Conservation (phyloP, 148 eudicot genomes). For the Selenicereus undatus region DNA sequence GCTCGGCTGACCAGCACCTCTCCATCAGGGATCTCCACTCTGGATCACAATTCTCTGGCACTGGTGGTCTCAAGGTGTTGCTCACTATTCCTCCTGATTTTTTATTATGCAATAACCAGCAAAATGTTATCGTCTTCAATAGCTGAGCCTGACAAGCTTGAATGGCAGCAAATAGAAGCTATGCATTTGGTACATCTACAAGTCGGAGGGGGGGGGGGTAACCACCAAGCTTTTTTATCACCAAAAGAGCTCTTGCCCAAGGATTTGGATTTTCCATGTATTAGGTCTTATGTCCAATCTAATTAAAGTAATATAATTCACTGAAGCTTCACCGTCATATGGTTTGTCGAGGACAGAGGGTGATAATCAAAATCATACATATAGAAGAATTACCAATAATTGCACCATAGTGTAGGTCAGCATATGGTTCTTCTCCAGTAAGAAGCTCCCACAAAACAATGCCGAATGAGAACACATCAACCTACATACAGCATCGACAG, state of each 20-base stretch:
- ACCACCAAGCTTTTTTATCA: neutral
- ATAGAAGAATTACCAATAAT: constrained; percentile 56
- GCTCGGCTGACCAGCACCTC: constrained; percentile 92
- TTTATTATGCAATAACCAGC: neutral
- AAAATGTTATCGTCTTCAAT: neutral
- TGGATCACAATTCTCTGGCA: constrained; percentile 73
- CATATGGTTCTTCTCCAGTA: constrained; percentile 93
- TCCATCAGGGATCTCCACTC: constrained; percentile 88
- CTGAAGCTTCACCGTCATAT: neutral
- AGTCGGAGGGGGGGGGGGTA: too few relatives aligned
- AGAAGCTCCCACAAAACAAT: constrained; percentile 97
- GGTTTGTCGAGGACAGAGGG: neutral
- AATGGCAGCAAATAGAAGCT: neutral
- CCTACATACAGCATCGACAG: constrained; percentile 33
- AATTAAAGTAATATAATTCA: neutral
- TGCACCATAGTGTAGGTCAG: constrained; percentile 86
- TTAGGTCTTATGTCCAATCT: neutral
- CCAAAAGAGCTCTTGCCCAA: neutral
- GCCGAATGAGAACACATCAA: constrained; percentile 93
- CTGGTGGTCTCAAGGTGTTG: constrained; percentile 81
- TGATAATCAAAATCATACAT: neutral
- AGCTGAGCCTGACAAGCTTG: neutral
- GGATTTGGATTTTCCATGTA: neutral
- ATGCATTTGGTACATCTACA: neutral
- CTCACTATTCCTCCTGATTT: constrained; percentile 82